Evolutionary conservation across 1,284 basidiomycete species (phyloP).

Genomic region (Sporisorium reilianum): DNA sequence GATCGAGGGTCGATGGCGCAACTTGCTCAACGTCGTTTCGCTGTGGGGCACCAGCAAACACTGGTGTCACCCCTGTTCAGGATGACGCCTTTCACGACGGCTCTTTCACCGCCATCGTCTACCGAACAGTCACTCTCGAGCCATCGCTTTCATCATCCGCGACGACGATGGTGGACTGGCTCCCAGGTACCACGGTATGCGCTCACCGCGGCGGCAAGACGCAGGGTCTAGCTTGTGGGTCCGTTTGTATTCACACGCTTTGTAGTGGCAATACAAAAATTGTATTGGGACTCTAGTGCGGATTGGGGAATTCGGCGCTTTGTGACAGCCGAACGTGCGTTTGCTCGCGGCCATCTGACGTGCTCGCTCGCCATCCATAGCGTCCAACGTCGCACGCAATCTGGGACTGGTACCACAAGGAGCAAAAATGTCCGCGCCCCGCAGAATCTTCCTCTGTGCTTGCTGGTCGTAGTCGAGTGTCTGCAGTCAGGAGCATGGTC

Average conservation of each 20-base stretch:
- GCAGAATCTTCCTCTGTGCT: too few relatives aligned
- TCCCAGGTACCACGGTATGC: constrained; percentile 8
- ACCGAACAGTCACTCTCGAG: neutral
- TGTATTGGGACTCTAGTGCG: constrained; percentile 13
- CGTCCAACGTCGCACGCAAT: constrained; percentile 17
- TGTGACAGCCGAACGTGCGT: constrained; percentile 41
- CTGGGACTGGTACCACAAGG: constrained; percentile 4
- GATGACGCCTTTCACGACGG: constrained; percentile 8
- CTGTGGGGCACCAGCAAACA: too few relatives aligned
- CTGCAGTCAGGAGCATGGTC: neutral
- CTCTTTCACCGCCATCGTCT: neutral
- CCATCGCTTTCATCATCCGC: neutral
- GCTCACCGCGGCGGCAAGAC: neutral
- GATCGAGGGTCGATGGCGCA: neutral
- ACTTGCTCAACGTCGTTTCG: too few relatives aligned
- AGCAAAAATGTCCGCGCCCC: neutral
- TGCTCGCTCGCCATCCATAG: constrained; percentile 44
- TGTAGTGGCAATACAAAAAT: constrained; percentile 16
- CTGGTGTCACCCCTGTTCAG: too few relatives aligned
- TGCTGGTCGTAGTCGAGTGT: too few relatives aligned
- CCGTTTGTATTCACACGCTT: neutral
- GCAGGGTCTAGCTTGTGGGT: constrained; percentile 5
- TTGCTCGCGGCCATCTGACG: constrained; percentile 20
- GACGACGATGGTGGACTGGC: neutral
- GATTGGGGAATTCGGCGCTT: constrained; percentile 19